These are phyloP conservation scores for Logfia minima DNA, from an alignment of 129 eudicot genomes.

Conservation along the genomic window DNA sequence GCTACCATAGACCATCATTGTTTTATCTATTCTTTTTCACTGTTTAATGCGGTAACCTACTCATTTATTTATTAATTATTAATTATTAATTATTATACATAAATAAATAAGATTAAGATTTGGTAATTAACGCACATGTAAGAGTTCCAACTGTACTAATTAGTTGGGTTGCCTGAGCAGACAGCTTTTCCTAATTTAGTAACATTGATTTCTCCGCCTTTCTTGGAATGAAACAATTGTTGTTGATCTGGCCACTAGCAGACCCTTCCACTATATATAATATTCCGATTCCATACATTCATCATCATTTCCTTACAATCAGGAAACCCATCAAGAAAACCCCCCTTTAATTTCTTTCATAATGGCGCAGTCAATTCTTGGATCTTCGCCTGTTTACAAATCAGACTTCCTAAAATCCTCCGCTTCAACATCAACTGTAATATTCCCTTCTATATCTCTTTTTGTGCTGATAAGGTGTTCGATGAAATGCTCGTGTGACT, in stretches of 20 bases:
- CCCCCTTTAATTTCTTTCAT: constrained; percentile 19
- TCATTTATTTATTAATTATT: too few species aligned
- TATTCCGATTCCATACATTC: not conserved
- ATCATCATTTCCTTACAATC: constrained; percentile 12
- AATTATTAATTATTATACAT: too few species aligned
- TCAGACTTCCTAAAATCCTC: constrained; percentile 37
- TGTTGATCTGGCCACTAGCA: constrained; percentile 48
- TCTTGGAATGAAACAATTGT: constrained; percentile 64
- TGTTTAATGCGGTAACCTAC: too few species aligned
- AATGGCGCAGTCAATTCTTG: constrained; percentile 57
- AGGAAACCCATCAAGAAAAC: constrained; percentile 19
- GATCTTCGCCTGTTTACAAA: constrained; percentile 39
- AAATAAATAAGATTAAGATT: too few species aligned
- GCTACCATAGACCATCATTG: too few species aligned
- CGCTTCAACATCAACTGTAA: constrained; percentile 48
- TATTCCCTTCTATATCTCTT: not conserved
- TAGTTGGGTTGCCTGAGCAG: constrained; percentile 8
- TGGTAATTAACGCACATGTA: too few species aligned
- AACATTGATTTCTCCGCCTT: constrained; percentile 79
- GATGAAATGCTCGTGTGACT: constrained; percentile 22
- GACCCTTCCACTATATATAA: not conserved
- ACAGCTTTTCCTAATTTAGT: constrained; percentile 32
- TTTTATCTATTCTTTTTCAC: too few species aligned
- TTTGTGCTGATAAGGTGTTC: constrained; percentile 21
- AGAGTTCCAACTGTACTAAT: not conserved